Conservation (phyloP, 306 rosid genomes). For the Vigna trinervia region DNA sequence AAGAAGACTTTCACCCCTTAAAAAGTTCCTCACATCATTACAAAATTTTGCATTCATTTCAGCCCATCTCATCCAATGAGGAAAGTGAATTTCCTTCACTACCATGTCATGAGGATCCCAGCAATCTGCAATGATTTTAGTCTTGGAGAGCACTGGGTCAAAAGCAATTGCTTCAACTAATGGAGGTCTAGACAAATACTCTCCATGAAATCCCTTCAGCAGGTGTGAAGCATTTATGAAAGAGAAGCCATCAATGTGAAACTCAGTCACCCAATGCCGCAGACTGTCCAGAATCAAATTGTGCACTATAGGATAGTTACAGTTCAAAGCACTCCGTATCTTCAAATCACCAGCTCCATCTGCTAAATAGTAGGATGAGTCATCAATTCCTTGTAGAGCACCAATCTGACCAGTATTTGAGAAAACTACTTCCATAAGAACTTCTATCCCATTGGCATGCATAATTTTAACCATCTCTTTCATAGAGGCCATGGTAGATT, state of each 20-base stretch:
- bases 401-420: conserved; percentile 70
- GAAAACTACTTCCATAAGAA: conserved; percentile 88
- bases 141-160: conserved; percentile 79
- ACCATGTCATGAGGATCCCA: conserved; percentile 70
- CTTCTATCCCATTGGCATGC: conserved; percentile 90
- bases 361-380: conserved; percentile 61
- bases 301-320: conserved; percentile 83
- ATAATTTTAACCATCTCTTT: conserved; percentile 84
- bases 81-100: conserved; percentile 63
- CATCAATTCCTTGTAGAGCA: conserved; percentile 85
- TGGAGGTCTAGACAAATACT: conserved; percentile 80
- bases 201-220: conserved; percentile 70
- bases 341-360: conserved; percentile 50
- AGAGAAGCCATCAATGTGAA: conserved; percentile 91
- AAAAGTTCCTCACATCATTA: conserved; percentile 67
- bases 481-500: conserved; percentile 67
- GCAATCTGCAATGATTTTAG: conserved; percentile 82
- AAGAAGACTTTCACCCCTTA: conserved; percentile 73
- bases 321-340: conserved; percentile 60
- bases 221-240: conserved; percentile 82
- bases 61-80: conserved; percentile 99
- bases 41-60: conserved; percentile 76
- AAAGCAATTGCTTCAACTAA: conserved; percentile 84
- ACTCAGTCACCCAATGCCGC: conserved; percentile 85
- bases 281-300: conserved; percentile 83